Conservation (phyloP, 805 yeast genomes). For the Metschnikowia similis region DNA sequence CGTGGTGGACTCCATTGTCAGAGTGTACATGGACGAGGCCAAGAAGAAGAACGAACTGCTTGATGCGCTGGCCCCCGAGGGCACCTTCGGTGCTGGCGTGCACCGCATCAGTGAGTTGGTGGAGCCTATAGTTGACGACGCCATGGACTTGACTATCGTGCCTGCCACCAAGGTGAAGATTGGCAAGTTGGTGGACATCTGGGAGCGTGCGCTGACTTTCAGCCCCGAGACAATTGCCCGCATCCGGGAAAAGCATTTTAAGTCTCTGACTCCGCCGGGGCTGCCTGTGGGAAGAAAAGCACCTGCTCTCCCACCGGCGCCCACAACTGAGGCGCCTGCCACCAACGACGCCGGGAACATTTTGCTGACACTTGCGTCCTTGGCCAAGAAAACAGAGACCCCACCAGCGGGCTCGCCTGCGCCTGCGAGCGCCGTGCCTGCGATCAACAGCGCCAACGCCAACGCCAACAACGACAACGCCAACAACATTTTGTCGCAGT, state of each 20-base stretch:
- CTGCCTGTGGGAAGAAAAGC: constrained; percentile 40
- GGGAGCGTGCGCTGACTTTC: constrained; percentile 86
- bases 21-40: constrained; percentile 78
- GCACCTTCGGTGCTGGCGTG: constrained; percentile 72
- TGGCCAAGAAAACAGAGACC: constrained; percentile 43
- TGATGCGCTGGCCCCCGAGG: constrained; percentile 51
- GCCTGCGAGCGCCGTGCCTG: constrained; percentile 12
- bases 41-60: constrained; percentile 49
- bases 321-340: constrained; percentile 8
- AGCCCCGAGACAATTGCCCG: constrained; percentile 48
- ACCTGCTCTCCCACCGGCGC: constrained; percentile 4
- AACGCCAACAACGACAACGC: constrained; percentile 23
- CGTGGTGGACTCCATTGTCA: constrained; percentile 86
- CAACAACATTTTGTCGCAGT: constrained; percentile 40
- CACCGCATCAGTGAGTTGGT: constrained; percentile 60
- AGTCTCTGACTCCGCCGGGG: constrained; percentile 67
- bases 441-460: constrained; percentile 23
- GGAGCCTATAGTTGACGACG: constrained; percentile 59
- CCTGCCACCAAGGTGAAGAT: constrained; percentile 66
- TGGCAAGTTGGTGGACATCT: constrained; percentile 80
- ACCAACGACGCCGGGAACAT: constrained; percentile 53
- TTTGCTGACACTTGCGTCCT: constrained; percentile 64
- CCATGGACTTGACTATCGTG: constrained; percentile 48
- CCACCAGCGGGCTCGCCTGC: constrained; percentile 28
- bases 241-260: constrained; percentile 57